Evolutionary conservation across 164 flowering plant genomes (phyloP), one percentile per base, ranked within the genome.

Genomic region (Piper longum): DNA sequence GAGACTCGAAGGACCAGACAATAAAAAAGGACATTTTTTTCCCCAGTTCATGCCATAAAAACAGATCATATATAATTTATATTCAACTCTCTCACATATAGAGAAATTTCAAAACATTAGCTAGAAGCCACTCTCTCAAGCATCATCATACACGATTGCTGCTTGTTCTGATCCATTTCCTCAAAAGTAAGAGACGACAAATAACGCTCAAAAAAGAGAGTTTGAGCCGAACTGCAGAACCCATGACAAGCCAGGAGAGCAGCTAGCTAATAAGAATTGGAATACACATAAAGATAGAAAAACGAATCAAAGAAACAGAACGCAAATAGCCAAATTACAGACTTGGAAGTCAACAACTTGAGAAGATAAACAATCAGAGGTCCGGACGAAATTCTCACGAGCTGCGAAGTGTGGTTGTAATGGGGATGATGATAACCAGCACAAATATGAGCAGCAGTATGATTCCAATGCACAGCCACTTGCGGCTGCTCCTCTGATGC

Each of bases 341-440:
- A n/a, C n/a, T n/a, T n/a, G n/a, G n/a, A n/a, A n/a, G n/a, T n/a
- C n/a, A n/a, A n/a, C n/a, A n/a, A n/a, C n/a, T n/a, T n/a, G n/a
- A n/a, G n/a, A n/a, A n/a, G n/a, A n/a, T n/a, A n/a, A n/a, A n/a
- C n/a, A 4, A 0, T 4, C 2, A 41, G 7, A 11, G 14, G 41
- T 5, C 13, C 42, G 9, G 44, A 42, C 51, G 18, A 16, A 61
- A 18, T 13, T 55, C 17, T 43, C 55, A 65, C 14, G 61, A 65
- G 59, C 36, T 19, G 59, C 13, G 18, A 7, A 89, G 76, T 59
- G 85, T 85, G 43, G 87, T 77, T 11, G 76, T 78, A 64, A 87
- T 75, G 18, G 96, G 85, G 62, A 89, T 72, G 56, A 89, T 62
- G 7, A 86, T 59, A 14, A 87, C 71, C 36, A 89, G 76, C 55